These are phyloP conservation scores for Crithidia acanthocephali DNA, from an alignment of 208 protist species.

Conservation along the genomic window DNA sequence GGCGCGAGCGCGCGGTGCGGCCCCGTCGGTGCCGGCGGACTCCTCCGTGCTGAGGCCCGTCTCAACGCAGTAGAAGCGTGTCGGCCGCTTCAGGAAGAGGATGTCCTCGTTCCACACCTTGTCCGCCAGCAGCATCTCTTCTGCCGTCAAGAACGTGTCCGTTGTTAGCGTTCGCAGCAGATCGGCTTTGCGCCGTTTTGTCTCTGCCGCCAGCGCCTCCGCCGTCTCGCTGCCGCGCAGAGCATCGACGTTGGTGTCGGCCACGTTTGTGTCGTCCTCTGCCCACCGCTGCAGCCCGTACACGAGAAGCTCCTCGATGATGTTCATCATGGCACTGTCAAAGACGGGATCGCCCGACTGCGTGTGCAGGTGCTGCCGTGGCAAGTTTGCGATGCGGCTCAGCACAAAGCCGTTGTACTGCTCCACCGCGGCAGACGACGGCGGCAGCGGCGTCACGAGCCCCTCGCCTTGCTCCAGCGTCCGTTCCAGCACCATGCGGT, in stretches of 20 bases:
- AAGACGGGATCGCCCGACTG: slow-evolving; percentile 72
- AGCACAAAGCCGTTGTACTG: slow-evolving; percentile 37
- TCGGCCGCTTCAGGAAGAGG: slow-evolving; percentile 72
- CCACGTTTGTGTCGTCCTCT: slow-evolving; percentile 1
- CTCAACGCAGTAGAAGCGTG: slow-evolving; percentile 74
- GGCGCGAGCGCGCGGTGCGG: slow-evolving; percentile 15
- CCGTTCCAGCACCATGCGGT: slow-evolving; percentile 79
- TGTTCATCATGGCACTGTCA: slow-evolving; percentile 72
- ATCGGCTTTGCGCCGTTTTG: slow-evolving; percentile 9
- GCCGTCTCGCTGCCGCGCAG: slow-evolving; percentile 4
- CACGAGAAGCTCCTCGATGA: slow-evolving; percentile 71
- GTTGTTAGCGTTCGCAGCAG: slow-evolving; percentile 20
- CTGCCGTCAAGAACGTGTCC: slow-evolving; percentile 40
- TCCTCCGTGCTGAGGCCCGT: slow-evolving; percentile 60
- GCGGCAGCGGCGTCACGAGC: background rate
- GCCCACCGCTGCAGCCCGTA: slow-evolving; percentile 40
- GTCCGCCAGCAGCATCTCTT: slow-evolving; percentile 68
- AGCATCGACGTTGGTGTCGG: slow-evolving; percentile 6
- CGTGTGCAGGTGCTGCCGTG: slow-evolving; percentile 51
- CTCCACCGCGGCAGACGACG: background rate
- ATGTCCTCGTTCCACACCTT: slow-evolving; percentile 71
- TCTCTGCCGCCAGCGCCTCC: slow-evolving; percentile 12
- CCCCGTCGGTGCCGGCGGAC: slow-evolving; percentile 22
- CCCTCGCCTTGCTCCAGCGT: slow-evolving; percentile 30
- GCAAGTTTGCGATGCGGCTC: slow-evolving; percentile 31